Evolutionary conservation across 2,329 filamentous ascomycete species (phyloP), one percentile per base, ranked within the genome.

Genomic region (Sporothrix mexicana): DNA sequence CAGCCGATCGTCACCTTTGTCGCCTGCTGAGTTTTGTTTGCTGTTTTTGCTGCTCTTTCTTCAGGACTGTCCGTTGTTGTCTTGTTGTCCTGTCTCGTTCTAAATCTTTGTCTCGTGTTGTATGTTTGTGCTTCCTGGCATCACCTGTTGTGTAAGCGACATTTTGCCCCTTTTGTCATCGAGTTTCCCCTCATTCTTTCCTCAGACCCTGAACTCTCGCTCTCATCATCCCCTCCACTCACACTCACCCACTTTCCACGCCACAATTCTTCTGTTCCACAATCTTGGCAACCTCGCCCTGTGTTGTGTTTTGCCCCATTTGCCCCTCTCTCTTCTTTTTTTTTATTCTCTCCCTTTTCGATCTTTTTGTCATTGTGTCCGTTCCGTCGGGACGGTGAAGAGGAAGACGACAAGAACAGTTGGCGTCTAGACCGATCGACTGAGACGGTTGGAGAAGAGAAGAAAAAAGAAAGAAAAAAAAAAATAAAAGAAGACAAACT

Each of bases 131-230:
- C 41, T 62, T 36, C 41, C 41, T 23, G 41, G 47, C 23, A 47
- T 66, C 41, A 23, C 20, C 61, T 66, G 59, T 17, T 43, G 59
- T 62, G 59, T 23, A 62, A 62, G 43, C 30, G 59, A 12, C 59
- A n/a, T 10, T 43, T 67, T 30, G 15, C 17, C 3, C n/a, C n/a
- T n/a, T 9, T 15, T 23, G 47, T 49, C 53, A 36, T 36, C 30
- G 30, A 36, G 3, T 25, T 12, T 23, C 41, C 36, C 7, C 20
- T 30, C 12, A n/a, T 8, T 8, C 17, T n/a, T 45, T 45, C 20
- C 17, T 20, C 45, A 13, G 12, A 15, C 17, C 15, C 49, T 53
- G 15, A 3, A 23, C 49, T 30, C 30, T 30, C 30, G 5, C 30
- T 5, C 30, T 30, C 30, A 5, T 5, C 30, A 30, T 30, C 30